Conservation (phyloP, 495 filamentous ascomycete genomes). For the Podospora tetraspora region DNA sequence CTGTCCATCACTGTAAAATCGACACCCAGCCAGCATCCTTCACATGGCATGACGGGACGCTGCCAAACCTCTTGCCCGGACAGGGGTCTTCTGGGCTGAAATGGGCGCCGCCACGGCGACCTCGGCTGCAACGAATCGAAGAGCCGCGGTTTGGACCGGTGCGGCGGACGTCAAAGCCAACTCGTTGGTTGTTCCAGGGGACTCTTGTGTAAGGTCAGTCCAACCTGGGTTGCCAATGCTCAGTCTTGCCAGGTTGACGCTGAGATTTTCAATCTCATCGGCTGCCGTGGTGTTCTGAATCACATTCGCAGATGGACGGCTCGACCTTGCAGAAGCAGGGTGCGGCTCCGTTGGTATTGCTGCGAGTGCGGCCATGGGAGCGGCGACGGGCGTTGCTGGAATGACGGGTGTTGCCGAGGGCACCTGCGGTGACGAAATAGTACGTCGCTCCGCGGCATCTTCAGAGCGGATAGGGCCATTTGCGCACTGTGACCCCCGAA, state of each 20-base stretch:
- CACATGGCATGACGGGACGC: too few species aligned
- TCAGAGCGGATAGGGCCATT: background rate
- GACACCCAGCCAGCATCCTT: too few species aligned
- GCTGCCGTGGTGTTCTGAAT: background rate
- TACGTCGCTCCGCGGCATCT: background rate
- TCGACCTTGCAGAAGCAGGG: background rate
- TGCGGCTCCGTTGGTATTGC: background rate
- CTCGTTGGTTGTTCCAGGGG: background rate
- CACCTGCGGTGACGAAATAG: background rate
- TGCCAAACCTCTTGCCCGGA: too few species aligned
- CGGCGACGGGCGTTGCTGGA: background rate
- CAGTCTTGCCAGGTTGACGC: background rate
- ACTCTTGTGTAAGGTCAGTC: background rate
- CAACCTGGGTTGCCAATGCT: background rate
- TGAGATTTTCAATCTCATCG: background rate
- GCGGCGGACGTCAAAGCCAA: background rate
- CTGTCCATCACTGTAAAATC: too few species aligned
- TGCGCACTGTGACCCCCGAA: background rate
- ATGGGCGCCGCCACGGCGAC: too few species aligned
- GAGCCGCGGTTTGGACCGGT: background rate
- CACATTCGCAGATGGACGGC: background rate
- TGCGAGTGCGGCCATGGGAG: background rate
- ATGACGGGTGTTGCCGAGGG: background rate
- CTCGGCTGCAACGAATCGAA: too few species aligned
- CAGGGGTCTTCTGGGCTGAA: too few species aligned